phyloP scores from a whole-genome alignment of 202 grass and related monocot genomes.

The Musa balbisiana region DNA sequence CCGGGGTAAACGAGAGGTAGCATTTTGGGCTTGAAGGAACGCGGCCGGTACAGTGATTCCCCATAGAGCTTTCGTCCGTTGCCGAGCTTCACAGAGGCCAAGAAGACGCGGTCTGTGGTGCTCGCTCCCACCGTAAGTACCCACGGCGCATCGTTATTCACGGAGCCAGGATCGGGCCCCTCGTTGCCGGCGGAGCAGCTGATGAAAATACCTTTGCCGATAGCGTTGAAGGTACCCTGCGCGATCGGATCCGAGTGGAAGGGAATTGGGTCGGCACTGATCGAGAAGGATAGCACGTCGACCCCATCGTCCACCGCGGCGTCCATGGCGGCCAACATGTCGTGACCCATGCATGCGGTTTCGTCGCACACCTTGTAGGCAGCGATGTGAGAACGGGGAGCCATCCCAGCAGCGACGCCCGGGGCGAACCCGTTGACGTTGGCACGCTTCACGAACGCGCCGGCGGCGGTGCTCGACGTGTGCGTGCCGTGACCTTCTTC shows the following conservation, averaged over 20 bases:
- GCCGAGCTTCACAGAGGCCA: conserved; percentile 45
- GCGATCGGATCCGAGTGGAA: conserved; percentile 43
- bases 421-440: conserved; percentile 32
- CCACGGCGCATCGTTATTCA: conserved; percentile 73
- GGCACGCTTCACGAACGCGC: conserved; percentile 33
- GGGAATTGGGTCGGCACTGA: conserved; percentile 13
- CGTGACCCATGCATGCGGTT: conserved; percentile 13
- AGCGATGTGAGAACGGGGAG: conserved; percentile 47
- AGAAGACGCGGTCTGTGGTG: conserved; percentile 50
- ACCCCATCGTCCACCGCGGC: conserved; percentile 20
- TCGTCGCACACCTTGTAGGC: conserved; percentile 54
- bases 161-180: conserved; percentile 25
- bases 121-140: conserved; percentile 58
- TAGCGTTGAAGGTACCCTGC: conserved; percentile 30
- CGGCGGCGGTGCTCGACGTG: conserved; percentile 49
- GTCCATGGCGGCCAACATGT: too few relatives aligned
- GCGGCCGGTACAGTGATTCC: conserved; percentile 38
- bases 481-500: conserved; percentile 36
- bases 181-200: conserved; percentile 31
- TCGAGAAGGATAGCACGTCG: conserved; percentile 44
- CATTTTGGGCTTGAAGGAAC: conserved; percentile 13
- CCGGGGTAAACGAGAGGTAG: conserved; percentile 31
- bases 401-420: conserved; percentile 44
- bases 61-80: conserved; percentile 19
- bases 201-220: conserved; percentile 28